Evolutionary conservation across 1,284 basidiomycete species (phyloP).

Genomic region (Coniferiporia sulphurascens): DNA sequence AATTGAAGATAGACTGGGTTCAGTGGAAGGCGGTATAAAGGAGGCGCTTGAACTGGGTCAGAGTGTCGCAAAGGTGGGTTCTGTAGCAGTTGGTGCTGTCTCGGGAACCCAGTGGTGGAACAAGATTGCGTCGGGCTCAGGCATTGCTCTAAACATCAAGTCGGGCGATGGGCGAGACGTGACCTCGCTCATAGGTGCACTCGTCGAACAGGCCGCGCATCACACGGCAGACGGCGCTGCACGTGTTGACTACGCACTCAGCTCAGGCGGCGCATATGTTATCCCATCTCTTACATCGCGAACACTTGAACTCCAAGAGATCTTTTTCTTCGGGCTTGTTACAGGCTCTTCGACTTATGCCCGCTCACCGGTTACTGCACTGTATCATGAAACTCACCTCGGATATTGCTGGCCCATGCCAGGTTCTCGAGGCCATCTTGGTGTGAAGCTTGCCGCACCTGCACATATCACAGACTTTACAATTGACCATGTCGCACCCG

Average conservation of each 20-base stretch:
- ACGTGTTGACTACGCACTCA: slow-evolving; percentile 80
- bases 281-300: slow-evolving; percentile 79
- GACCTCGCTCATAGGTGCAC: slow-evolving; percentile 59
- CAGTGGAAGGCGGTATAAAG: slow-evolving; percentile 64
- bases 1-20: slow-evolving; percentile 60
- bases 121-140: slow-evolving; percentile 36
- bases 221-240: slow-evolving; percentile 72
- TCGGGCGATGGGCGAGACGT: slow-evolving; percentile 74
- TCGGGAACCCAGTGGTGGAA: slow-evolving; percentile 45
- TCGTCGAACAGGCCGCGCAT: slow-evolving; percentile 67
- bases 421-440: slow-evolving; percentile 75
- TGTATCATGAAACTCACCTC: slow-evolving; percentile 76
- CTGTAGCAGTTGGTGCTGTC: slow-evolving; percentile 30
- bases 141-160: slow-evolving; percentile 58
- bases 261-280: slow-evolving; percentile 75
- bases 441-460: slow-evolving; percentile 69
- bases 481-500: slow-evolving; percentile 82
- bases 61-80: slow-evolving; percentile 36
- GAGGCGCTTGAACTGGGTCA: slow-evolving; percentile 66
- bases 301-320: slow-evolving; percentile 64
- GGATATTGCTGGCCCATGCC: slow-evolving; percentile 94
- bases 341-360: slow-evolving; percentile 66
- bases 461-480: slow-evolving; percentile 74
- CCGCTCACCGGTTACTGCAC: slow-evolving; percentile 75
- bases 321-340: slow-evolving; percentile 46